Evolutionary conservation across 2,329 filamentous ascomycete genomes (phyloP), one percentile per base, ranked within the genome.

Genomic region (Alternaria sp.): DNA sequence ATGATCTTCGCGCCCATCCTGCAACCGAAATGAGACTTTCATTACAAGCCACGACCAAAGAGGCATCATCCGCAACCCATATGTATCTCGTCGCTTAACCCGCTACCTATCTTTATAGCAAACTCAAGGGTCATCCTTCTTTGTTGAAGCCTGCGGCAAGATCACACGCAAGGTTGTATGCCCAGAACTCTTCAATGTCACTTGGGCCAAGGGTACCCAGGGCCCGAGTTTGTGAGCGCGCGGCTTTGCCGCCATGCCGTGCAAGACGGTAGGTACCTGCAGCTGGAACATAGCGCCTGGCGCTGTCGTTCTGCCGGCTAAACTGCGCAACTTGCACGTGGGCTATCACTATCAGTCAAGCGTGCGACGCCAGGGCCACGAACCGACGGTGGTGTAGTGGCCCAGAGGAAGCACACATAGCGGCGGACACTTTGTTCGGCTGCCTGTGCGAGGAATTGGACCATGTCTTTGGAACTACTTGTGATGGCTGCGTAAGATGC

Each of bases 1-100:
- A 62, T 58, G 66, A 72, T 72, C 68, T 63, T 57, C 69, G 64
- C 55, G 60, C 57, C 59, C 63, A 64, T 67, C 59, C 62, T 61
- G 62, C 60, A 67, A 48, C 67, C 65, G 64, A 69, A 63, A 74
- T 71, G 60, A 64, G 58, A 60, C 36, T 54, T 57, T 52, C 30
- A 41, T 56, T 57, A 55, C 53, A 58, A 41, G 30, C 36, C 57
- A 54, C 52, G 58, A 59, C 67, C 52, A 49, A 63, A 60, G 18
- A 49, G 55, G 67, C 57, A 67, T 56, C 59, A 49, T 45, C 20
- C 52, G 50, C 43, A 62, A 36, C 30, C 22, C 30, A 32, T 36
- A 52, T 54, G 49, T 44, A 25, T 58, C 56, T 60, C 48, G 32
- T 32, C 52, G 57, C 51, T 55, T 38, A 54, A 54, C 44, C 57